Percentiles rank a stretch among this genome's conserved stretches.
Evolutionary conservation across 164 flowering plant genomes (phyloP).

Genomic region (Umbilicus rupestris): DNA sequence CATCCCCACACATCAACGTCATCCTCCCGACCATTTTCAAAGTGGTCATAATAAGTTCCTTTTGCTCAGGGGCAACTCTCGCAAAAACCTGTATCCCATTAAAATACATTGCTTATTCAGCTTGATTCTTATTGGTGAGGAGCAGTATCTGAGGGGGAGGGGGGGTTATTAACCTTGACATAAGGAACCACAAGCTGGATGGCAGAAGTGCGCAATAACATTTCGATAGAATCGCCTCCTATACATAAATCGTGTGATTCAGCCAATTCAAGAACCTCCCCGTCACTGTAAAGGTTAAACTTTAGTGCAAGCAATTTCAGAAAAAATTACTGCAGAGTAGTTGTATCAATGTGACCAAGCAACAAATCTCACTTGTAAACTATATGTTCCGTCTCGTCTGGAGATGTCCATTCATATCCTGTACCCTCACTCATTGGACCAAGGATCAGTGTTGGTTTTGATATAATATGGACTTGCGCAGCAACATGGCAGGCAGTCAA

Average conservation of each 20-base stretch:
- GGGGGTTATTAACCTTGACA: conserved; percentile 49
- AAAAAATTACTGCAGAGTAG: not conserved
- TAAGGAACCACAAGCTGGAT: conserved; percentile 72
- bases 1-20: conserved; percentile 98
- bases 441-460: conserved; percentile 73
- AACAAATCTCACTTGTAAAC: conserved; percentile 35
- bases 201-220: conserved; percentile 67
- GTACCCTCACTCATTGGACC: conserved; percentile 25
- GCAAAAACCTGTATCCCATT: conserved; percentile 68
- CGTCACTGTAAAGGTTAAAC: conserved; percentile 27
- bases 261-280: conserved; percentile 63
- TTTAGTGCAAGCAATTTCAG: not conserved
- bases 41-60: conserved; percentile 90
- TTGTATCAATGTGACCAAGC: not conserved
- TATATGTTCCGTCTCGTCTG: conserved; percentile 56
- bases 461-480: conserved; percentile 82
- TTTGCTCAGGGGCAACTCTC: conserved; percentile 96
- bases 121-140: not conserved
- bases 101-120: conserved; percentile 4
- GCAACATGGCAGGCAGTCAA: conserved; percentile 98
- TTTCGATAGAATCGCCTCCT: conserved; percentile 89
- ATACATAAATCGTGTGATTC: conserved; percentile 79
- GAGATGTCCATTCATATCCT: conserved; percentile 76
- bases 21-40: conserved; percentile 82
- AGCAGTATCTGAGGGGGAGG: not conserved